A percentile compares a stretch with the other conserved stretches of the same genome.
These are phyloP conservation scores for Leccinum obscurum DNA, from an alignment of 768 basidiomycete genomes.

Conservation along the genomic window DNA sequence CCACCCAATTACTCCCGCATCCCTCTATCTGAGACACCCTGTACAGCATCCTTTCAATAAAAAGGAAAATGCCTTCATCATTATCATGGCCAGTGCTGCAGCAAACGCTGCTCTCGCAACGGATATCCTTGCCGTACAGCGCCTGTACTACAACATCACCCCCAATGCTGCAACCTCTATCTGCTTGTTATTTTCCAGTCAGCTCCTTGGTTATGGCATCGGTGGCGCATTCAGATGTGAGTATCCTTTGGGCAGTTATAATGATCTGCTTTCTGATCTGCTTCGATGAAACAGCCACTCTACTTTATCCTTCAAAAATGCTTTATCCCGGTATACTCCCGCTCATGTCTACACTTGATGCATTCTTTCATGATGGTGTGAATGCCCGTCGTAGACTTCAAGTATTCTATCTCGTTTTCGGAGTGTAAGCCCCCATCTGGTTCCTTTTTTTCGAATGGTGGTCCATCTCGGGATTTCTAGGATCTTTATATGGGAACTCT, in stretches of 20 bases:
- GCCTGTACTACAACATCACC: constrained; percentile 52
- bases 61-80: constrained; percentile 58
- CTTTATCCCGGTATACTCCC: constrained; percentile 38
- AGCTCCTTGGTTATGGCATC: constrained; percentile 53
- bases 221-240: constrained; percentile 51
- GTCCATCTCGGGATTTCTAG: constrained; percentile 19
- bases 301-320: constrained; percentile 49
- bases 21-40: constrained; percentile 6
- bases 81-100: constrained; percentile 57
- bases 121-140: constrained; percentile 54
- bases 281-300: constrained; percentile 12
- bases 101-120: constrained; percentile 54
- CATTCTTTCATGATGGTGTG: constrained; percentile 42
- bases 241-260: constrained; percentile 4
- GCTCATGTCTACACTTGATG: constrained; percentile 28
- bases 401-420: constrained; percentile 26
- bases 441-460: background rate
- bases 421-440: constrained; percentile 34
- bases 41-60: constrained; percentile 55
- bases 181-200: constrained; percentile 39
- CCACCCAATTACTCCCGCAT: background rate
- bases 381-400: constrained; percentile 44
- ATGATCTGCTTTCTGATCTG: constrained; percentile 1
- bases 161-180: constrained; percentile 48
- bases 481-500: constrained; percentile 33